Evolutionary conservation across 768 basidiomycete species (phyloP).

Genomic region (Lactarius sp.): DNA sequence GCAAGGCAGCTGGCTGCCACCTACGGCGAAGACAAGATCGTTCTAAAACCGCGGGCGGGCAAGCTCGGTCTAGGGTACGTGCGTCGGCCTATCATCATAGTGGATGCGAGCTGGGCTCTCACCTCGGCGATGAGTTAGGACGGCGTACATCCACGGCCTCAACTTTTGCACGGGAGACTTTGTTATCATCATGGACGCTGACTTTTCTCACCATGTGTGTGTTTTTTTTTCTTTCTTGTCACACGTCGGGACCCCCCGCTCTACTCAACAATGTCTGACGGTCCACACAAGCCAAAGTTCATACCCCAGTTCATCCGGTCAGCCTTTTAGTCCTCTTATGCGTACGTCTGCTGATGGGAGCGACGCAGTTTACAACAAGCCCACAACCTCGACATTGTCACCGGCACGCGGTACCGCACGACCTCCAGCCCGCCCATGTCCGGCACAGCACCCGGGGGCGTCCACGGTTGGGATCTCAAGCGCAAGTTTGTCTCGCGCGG

Average conservation of each 20-base stretch:
- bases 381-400: constrained; percentile 90
- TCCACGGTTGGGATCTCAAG: constrained; percentile 90
- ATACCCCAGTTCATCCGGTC: constrained; percentile 89
- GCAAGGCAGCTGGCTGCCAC: constrained; percentile 70
- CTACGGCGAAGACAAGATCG: constrained; percentile 84
- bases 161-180: constrained; percentile 89
- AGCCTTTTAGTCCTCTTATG: constrained; percentile 7
- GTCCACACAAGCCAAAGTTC: constrained; percentile 73
- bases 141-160: constrained; percentile 89
- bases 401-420: constrained; percentile 81
- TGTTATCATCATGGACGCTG: constrained; percentile 96
- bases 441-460: constrained; percentile 72
- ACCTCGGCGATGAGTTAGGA: constrained; percentile 40
- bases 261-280: background rate
- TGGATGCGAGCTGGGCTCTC: background rate
- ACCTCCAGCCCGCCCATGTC: constrained; percentile 51
- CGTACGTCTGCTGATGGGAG: background rate
- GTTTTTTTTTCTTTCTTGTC: too few species aligned
- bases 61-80: constrained; percentile 86
- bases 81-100: too few species aligned
- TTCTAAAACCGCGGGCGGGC: constrained; percentile 81
- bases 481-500: constrained; percentile 85
- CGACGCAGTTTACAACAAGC: constrained; percentile 66
- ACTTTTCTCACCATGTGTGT: constrained; percentile 90
- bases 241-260: background rate